These are phyloP conservation scores for Penicillium fimorum DNA, from an alignment of 495 filamentous ascomycete genomes.

Conservation along the genomic window DNA sequence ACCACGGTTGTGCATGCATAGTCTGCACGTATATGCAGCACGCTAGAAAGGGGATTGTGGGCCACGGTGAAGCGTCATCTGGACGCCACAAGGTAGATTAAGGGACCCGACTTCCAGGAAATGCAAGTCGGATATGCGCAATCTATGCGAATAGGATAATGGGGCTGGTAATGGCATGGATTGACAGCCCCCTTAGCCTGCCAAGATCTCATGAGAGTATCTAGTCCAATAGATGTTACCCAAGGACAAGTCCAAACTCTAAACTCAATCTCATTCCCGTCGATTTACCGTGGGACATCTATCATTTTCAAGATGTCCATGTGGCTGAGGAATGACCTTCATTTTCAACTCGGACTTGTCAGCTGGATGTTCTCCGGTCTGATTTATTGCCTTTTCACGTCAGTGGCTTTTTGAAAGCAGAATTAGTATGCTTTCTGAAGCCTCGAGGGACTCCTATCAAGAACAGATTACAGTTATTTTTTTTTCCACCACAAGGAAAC, in stretches of 20 bases:
- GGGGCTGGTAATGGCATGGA: background rate
- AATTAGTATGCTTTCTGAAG: too few species aligned
- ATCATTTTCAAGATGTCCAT: background rate
- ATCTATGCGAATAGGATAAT: background rate
- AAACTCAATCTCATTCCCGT: slow-evolving; percentile 3
- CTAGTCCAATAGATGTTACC: too few species aligned
- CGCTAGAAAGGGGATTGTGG: slow-evolving; percentile 19
- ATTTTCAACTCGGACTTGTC: background rate
- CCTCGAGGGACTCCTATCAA: too few species aligned
- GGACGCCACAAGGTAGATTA: slow-evolving; percentile 9
- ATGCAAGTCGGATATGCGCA: slow-evolving; percentile 30
- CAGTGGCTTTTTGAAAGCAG: too few species aligned
- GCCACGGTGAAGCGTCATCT: background rate
- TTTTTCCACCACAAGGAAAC: background rate
- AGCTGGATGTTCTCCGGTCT: slow-evolving; percentile 5
- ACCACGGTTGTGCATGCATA: background rate
- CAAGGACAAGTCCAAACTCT: background rate
- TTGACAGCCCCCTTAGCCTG: too few species aligned
- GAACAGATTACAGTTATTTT: too few species aligned
- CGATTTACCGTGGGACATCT: too few species aligned
- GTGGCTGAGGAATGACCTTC: slow-evolving; percentile 4
- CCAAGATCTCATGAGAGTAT: too few species aligned
- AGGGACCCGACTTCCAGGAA: slow-evolving; percentile 26
- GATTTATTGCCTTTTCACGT: too few species aligned
- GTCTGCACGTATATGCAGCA: slow-evolving; percentile 13